Evolutionary conservation across 768 basidiomycete species (phyloP), one percentile per base, ranked within the genome.

Genomic region (Zangia roseola): DNA sequence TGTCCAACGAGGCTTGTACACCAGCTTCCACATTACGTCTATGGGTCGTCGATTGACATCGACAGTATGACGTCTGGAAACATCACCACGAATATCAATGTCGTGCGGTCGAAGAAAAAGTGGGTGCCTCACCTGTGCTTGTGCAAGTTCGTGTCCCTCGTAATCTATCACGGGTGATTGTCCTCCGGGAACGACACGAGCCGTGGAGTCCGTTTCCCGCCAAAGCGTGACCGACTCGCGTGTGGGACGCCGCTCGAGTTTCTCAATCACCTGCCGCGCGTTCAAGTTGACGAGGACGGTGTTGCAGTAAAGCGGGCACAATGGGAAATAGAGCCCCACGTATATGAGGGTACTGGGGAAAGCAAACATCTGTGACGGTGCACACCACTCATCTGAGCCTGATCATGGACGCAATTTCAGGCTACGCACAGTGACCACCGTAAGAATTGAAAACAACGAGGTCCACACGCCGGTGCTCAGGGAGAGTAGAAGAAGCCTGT

Each of bases 241-340:
- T 5, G 40, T 17, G 5, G 51, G 36, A 7, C 40, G 51, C 10
- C 44, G 49, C 17, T 46, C 50, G 20, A 60, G 41, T 13, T 57
- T 57, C 4, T 47, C 38, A 7, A 60, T 47, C 23, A 62, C 42
- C 24, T 43, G 28, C 10, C 68, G 57, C 6, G 67, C 59, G 36
- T 69, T 69, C 44, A 69, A 40, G 45, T 61, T 71, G 14, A 57
- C 59, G 42, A 69, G 62, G 17, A 71, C 52, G 16, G 64, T 66
- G 39, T 63, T 69, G 31, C 63, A 61, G 31, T 68, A 69, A 6
- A 70, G 42, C 1, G 67, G 61, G 44, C 67, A 63, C 20, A 66
- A 46, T 4, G 66, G 59, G 17, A 64, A 67, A 41, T 65, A 63
- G 33, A 70, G 35, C 10, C 40, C 48, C 24, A 28, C 43, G 8